Evolutionary conservation across 495 filamentous ascomycete species (phyloP).

Genomic region (Polyplosphaeria fusca): DNA sequence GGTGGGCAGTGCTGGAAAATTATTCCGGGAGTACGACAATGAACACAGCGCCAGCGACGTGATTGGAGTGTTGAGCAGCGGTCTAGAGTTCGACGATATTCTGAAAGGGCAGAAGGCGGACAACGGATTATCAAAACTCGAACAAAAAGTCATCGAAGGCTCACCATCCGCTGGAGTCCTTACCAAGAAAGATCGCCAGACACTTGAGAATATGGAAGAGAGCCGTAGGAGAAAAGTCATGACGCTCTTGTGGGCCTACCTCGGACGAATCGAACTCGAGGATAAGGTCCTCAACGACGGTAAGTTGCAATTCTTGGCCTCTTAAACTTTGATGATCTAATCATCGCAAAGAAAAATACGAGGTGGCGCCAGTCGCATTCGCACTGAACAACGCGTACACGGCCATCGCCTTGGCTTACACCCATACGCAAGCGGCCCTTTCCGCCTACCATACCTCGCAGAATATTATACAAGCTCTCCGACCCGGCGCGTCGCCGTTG

Average conservation of each 20-base stretch:
- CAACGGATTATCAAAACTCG: constrained; percentile 71
- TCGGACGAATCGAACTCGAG: constrained; percentile 76
- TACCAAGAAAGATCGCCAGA: constrained; percentile 65
- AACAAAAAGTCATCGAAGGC: constrained; percentile 67
- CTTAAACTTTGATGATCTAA: background rate
- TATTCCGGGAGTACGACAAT: constrained; percentile 90
- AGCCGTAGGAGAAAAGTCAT: constrained; percentile 78
- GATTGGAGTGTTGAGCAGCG: constrained; percentile 73
- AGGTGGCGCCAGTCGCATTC: constrained; percentile 81
- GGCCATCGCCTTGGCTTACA: constrained; percentile 82
- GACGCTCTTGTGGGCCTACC: constrained; percentile 89
- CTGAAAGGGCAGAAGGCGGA: constrained; percentile 73
- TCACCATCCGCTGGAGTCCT: constrained; percentile 54
- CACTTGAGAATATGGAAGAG: constrained; percentile 64
- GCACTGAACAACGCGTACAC: constrained; percentile 80
- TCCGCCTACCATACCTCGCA: constrained; percentile 79
- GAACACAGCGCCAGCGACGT: constrained; percentile 75
- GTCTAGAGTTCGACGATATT: constrained; percentile 72
- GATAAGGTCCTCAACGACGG: constrained; percentile 67
- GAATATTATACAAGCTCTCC: constrained; percentile 81
- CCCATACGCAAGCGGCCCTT: constrained; percentile 75
- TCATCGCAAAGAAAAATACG: constrained; percentile 55
- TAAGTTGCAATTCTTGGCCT: constrained; percentile 49
- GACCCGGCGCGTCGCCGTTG: constrained; percentile 79
- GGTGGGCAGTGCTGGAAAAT: constrained; percentile 84